A percentile compares a stretch with the other conserved stretches of the same genome.
These are phyloP conservation scores for Clarireedia monteithiana DNA, from an alignment of 2,329 filamentous ascomycete genomes.

Conservation along the genomic window DNA sequence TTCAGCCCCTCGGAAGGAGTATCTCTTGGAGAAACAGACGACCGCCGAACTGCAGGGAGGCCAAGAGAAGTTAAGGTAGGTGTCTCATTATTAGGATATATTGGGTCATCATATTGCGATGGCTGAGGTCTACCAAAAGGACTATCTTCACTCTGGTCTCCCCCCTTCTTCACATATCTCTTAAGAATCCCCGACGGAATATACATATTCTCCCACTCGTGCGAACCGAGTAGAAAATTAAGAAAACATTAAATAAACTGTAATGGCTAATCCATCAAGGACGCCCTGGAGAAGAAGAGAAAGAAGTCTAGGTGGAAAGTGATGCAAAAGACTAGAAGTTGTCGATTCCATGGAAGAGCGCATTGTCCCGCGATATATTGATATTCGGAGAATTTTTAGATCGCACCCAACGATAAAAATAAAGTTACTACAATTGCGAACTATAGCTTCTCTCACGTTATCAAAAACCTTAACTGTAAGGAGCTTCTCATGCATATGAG, in stretches of 20 bases:
- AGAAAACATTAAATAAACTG: not conserved
- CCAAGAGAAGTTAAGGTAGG: not conserved
- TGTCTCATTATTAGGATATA: not conserved
- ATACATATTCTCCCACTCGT: not conserved
- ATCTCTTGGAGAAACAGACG: not conserved
- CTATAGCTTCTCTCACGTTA: not conserved
- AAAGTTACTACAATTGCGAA: not conserved
- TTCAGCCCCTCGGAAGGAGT: not conserved
- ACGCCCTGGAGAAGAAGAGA: not conserved
- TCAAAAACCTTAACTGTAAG: not conserved
- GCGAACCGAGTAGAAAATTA: not conserved
- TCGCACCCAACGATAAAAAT: not conserved
- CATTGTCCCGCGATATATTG: not conserved
- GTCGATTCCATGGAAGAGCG: not conserved
- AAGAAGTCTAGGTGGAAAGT: not conserved
- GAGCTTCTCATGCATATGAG: not conserved
- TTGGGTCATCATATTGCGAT: not conserved
- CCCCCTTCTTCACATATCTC: not conserved
- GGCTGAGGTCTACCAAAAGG: not conserved
- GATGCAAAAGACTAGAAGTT: not conserved
- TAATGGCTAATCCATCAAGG: slow-evolving; percentile 2
- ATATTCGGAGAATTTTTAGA: not conserved
- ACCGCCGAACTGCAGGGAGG: not conserved
- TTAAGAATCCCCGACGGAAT: not conserved
- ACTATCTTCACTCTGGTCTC: not conserved